These are phyloP conservation scores for Alternaria infectoria DNA, from an alignment of 2,329 filamentous ascomycete genomes.

Conservation along the genomic window DNA sequence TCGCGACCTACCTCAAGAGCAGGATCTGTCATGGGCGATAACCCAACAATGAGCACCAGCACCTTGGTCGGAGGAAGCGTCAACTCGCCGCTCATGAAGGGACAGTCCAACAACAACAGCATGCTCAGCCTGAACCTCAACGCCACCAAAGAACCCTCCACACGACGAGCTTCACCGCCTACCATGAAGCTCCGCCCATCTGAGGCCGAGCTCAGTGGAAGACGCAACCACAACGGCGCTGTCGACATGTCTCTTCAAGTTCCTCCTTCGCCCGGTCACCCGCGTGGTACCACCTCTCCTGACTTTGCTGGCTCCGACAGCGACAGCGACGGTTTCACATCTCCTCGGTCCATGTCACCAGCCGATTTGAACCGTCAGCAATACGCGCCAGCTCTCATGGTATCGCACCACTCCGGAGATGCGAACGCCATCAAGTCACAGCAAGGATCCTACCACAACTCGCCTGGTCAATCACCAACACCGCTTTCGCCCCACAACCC, in stretches of 20 bases:
- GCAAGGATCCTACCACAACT: slow-evolving; percentile 38
- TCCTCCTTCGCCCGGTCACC: slow-evolving; percentile 39
- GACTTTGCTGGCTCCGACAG: slow-evolving; percentile 39
- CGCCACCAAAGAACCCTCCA: slow-evolving; percentile 28
- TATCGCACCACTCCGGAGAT: slow-evolving; percentile 32
- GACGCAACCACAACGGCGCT: slow-evolving; percentile 40
- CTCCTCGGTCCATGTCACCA: slow-evolving; percentile 34
- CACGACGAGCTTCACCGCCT: slow-evolving; percentile 29
- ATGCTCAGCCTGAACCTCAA: slow-evolving; percentile 41
- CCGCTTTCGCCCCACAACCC: slow-evolving; percentile 33
- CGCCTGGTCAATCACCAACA: slow-evolving; percentile 29
- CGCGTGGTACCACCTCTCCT: slow-evolving; percentile 23
- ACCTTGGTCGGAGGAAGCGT: slow-evolving; percentile 43
- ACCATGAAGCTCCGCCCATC: slow-evolving; percentile 42
- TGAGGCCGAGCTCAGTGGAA: slow-evolving; percentile 46
- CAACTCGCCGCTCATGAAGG: slow-evolving; percentile 40
- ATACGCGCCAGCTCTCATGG: slow-evolving; percentile 34
- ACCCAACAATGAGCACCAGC: slow-evolving; percentile 41
- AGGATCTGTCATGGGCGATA: slow-evolving; percentile 33
- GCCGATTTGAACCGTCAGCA: slow-evolving; percentile 31
- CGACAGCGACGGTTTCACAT: slow-evolving; percentile 29
- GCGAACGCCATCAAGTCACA: slow-evolving; percentile 28
- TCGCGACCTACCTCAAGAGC: slow-evolving; percentile 48
- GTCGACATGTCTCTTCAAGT: slow-evolving; percentile 46
- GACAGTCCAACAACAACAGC: slow-evolving; percentile 41